Base-by-base conservation (phyloP, 148 eudicot genomes). In the Pouteria glomerata region DNA sequence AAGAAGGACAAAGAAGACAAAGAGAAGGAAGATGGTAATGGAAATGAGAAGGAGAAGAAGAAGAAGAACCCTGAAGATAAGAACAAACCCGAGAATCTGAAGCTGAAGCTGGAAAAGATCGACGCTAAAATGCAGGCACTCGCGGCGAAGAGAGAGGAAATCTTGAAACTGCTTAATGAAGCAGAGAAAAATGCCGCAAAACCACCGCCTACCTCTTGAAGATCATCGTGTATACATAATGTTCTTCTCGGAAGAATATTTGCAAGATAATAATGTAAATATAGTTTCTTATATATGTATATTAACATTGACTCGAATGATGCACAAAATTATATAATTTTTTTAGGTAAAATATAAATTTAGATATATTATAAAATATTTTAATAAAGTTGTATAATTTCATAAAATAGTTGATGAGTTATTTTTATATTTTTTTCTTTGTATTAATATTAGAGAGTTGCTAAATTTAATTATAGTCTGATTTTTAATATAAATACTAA, bases 1-100 rank as follows among this genome's bases (percentile, higher is more conserved):
- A 75, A 80, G 56, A 74, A 82, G 47, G 62, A 48, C 1, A 72
- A 71, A n/a, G 59, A 57, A 27, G 45, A 51, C 37, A 76, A 74
- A 47, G 64, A 33, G 26, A 63, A 81, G 47, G 70, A 77, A 51
- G 72, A 65, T 59, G 65, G 42, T 1, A 34, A 63, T 2, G 78
- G 57, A 18, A 77, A 83, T 66, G 72, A 84, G 19, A 75, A 83
- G 66, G 72, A 83, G 45, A 75, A 87, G 83, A 89, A 87, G 85
- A 74, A 75, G 34, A 90, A 85, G 79, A 85, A 79, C 64, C 85
- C 90, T 67, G 82, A 88, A 77, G 90, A 88, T 74, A 82, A 80
- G 75, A 90, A 74, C 52, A 86, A 88, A 71, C 81, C 88, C 3
- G 27, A 84, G 4, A 87, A 86, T 70, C 86, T 91, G 19, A 77